These are phyloP conservation scores for Fusarium musae DNA, from an alignment of 2,329 filamentous ascomycete species.

Conservation along the genomic window DNA sequence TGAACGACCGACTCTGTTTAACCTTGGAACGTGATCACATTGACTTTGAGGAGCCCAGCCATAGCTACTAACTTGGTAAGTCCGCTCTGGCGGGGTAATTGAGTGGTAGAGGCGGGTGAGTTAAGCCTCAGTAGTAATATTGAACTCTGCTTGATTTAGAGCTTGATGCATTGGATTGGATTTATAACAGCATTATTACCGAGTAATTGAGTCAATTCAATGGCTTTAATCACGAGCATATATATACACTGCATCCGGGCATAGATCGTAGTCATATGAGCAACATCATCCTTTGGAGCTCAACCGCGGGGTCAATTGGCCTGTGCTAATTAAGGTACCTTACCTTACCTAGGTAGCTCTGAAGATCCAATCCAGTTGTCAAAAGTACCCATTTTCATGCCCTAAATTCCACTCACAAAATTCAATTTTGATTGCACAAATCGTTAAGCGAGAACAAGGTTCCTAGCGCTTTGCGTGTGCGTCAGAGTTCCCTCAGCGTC, in stretches of 20 bases:
- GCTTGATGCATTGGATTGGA: slow-evolving; percentile 15
- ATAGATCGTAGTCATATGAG: no score
- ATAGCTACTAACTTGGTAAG: slow-evolving; percentile 6
- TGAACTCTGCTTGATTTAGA: background rate
- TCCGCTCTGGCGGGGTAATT: slow-evolving; percentile 39
- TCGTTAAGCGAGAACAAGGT: slow-evolving; percentile 35
- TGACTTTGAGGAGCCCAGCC: background rate
- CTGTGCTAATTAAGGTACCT: background rate
- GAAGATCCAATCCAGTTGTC: background rate
- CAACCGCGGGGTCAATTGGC: slow-evolving; percentile 21
- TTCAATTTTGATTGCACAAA: slow-evolving; percentile 28
- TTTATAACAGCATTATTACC: background rate
- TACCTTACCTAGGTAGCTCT: background rate
- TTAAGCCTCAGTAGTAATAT: background rate
- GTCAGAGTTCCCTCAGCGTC: slow-evolving; percentile 36
- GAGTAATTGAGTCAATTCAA: background rate
- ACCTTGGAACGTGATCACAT: background rate
- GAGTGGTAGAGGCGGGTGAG: background rate
- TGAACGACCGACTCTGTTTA: background rate
- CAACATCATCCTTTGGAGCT: slow-evolving; percentile 7
- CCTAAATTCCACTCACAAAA: slow-evolving; percentile 41
- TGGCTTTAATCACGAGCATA: slow-evolving; percentile 2
- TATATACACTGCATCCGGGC: no score
- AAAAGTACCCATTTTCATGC: slow-evolving; percentile 21
- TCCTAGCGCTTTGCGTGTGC: slow-evolving; percentile 28